These are phyloP conservation scores for Picochlorum sp. DNA, from an alignment of 139 green algal species.

Conservation along the genomic window DNA sequence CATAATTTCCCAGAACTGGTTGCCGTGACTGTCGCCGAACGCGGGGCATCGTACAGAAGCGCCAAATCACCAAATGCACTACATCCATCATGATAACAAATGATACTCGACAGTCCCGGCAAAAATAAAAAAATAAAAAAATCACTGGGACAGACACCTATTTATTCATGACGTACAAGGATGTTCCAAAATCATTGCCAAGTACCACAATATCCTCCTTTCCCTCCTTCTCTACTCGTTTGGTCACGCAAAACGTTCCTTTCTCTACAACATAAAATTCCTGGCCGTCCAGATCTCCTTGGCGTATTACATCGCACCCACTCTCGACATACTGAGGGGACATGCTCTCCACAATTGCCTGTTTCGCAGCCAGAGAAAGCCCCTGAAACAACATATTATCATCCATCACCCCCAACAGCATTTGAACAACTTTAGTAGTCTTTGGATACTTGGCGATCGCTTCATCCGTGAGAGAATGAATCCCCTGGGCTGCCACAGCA, in stretches of 20 bases:
- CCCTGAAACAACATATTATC: conserved; percentile 72
- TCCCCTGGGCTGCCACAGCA: conserved; percentile 44
- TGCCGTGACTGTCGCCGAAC: conserved; percentile 75
- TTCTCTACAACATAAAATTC: conserved; percentile 59
- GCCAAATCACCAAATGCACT: conserved; percentile 88
- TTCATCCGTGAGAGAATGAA: conserved; percentile 23
- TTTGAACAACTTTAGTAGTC: conserved; percentile 11
- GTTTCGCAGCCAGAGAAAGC: conserved; percentile 42
- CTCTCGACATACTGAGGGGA: conserved; percentile 26
- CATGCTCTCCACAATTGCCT: conserved; percentile 75
- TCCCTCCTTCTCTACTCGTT: conserved; percentile 1
- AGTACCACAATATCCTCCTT: background rate
- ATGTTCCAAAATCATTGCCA: background rate
- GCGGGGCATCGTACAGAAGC: conserved; percentile 78
- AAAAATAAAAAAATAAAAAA: background rate
- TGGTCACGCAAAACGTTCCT: conserved; percentile 44
- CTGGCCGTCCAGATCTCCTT: conserved; percentile 47
- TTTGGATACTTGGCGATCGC: conserved; percentile 34
- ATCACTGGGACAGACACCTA: background rate
- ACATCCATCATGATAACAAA: background rate
- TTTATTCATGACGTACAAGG: background rate
- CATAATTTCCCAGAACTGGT: conserved; percentile 52
- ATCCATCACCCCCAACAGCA: conserved; percentile 35
- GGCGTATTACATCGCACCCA: conserved; percentile 61
- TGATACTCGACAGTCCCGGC: background rate